Percentiles rank a stretch among this genome's conserved stretches.
These are phyloP conservation scores for Chamaecyparis obtusa DNA, from an alignment of 75 land plant genomes.

Conservation along the genomic window DNA sequence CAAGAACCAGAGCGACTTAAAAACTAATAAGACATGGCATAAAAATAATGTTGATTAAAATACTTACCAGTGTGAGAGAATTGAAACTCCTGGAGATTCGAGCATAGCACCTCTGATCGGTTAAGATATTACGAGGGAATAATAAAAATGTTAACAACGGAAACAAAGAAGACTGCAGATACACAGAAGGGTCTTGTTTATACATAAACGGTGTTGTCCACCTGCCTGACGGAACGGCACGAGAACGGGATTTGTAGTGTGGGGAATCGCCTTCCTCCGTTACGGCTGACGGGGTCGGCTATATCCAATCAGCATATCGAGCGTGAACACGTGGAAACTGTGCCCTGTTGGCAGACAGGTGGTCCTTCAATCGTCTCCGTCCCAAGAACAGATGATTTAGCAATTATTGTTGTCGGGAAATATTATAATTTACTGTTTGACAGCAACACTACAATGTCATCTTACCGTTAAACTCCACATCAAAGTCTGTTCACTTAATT, in stretches of 20 bases:
- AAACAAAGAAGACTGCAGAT: neutral
- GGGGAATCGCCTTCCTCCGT: neutral
- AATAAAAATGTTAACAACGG: neutral
- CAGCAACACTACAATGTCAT: neutral
- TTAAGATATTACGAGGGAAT: neutral
- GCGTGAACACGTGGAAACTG: neutral
- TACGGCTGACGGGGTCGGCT: too few species aligned
- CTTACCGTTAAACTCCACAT: too few species aligned
- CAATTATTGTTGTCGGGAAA: neutral
- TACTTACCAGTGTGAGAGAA: neutral
- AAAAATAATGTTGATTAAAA: neutral
- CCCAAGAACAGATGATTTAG: neutral
- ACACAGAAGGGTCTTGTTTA: neutral
- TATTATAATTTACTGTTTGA: neutral
- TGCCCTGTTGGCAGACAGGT: neutral
- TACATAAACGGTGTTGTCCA: neutral
- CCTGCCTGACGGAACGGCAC: neutral
- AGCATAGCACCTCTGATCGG: neutral
- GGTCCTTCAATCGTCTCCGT: neutral
- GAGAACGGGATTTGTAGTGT: neutral
- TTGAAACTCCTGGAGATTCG: neutral
- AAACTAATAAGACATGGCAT: neutral
- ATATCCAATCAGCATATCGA: neutral
- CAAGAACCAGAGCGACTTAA: neutral
- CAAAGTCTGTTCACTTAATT: too few species aligned